Evolutionary conservation across 208 protist genomes (phyloP).

Genomic region (Acanthamoeba polyphaga): DNA sequence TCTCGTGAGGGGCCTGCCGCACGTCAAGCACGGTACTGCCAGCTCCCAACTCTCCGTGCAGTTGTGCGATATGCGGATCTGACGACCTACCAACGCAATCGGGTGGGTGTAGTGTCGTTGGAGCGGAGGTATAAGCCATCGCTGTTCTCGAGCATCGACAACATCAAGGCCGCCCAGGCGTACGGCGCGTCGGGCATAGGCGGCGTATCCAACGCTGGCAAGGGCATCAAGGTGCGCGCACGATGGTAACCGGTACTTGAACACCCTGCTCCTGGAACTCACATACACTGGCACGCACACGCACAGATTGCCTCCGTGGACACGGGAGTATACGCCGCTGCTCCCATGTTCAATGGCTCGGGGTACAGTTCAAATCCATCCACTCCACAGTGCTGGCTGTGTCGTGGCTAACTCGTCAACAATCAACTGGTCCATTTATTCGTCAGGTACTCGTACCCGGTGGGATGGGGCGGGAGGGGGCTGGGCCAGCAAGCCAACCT

Average conservation of each 20-base stretch:
- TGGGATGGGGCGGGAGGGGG: background rate
- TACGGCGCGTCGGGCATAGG: background rate
- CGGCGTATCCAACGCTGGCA: background rate
- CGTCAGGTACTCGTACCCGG: background rate
- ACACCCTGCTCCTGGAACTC: background rate
- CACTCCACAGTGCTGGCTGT: too few species aligned
- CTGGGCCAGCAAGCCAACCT: background rate
- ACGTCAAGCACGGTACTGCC: background rate
- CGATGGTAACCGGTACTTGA: too few species aligned
- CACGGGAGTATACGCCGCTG: background rate
- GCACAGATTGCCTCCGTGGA: background rate
- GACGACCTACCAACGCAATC: background rate
- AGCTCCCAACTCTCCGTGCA: background rate
- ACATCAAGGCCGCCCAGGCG: background rate
- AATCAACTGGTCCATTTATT: too few species aligned
- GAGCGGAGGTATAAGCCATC: background rate
- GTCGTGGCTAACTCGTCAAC: too few species aligned
- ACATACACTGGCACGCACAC: background rate
- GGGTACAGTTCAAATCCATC: background rate
- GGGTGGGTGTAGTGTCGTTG: background rate
- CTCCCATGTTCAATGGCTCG: background rate
- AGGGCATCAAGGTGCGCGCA: background rate
- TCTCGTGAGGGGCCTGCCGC: background rate
- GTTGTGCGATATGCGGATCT: too few species aligned
- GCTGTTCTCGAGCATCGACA: background rate